Conservation (phyloP, 1,284 basidiomycete species). For the Cryptococcus sp. region DNA sequence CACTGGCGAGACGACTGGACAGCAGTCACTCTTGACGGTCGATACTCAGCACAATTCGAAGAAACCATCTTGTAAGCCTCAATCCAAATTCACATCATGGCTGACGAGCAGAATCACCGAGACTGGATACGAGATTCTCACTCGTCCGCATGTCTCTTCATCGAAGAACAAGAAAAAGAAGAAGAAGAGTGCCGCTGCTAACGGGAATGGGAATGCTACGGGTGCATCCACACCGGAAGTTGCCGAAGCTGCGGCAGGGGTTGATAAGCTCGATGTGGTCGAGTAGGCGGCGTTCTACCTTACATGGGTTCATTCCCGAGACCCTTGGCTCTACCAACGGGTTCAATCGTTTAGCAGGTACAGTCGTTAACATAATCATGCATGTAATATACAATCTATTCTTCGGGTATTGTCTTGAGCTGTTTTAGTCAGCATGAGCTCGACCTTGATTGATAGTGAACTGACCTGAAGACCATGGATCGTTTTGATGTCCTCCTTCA, state of each 20-base stretch:
- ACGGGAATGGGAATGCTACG: slow-evolving; percentile 11
- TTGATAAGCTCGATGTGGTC: slow-evolving; percentile 14
- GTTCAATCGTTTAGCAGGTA: too few relatives aligned
- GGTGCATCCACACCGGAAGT: slow-evolving; percentile 17
- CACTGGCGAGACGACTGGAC: slow-evolving; percentile 69
- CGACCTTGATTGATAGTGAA: slow-evolving; percentile 6
- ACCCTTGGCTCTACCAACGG: too few relatives aligned
- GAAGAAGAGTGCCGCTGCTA: slow-evolving; percentile 24
- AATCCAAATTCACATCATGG: not conserved
- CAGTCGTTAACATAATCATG: not conserved
- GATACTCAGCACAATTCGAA: slow-evolving; percentile 88
- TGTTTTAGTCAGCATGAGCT: slow-evolving; percentile 14
- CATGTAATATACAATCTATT: slow-evolving; percentile 13
- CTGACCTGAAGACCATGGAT: slow-evolving; percentile 93
- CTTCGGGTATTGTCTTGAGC: slow-evolving; percentile 43
- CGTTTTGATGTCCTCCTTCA: slow-evolving; percentile 84
- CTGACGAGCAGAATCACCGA: slow-evolving; percentile 70
- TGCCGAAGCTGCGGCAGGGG: slow-evolving; percentile 15
- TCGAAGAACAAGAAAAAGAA: slow-evolving; percentile 38
- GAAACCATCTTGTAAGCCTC: slow-evolving; percentile 76
- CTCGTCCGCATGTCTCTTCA: slow-evolving; percentile 48
- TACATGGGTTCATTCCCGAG: too few relatives aligned
- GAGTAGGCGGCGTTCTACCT: too few relatives aligned
- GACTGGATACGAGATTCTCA: slow-evolving; percentile 82
- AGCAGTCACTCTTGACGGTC: slow-evolving; percentile 81